Percentiles rank a stretch among this genome's conserved stretches.
These are phyloP conservation scores for Trypanosoma scelopori DNA, from an alignment of 208 protist species.

Conservation along the genomic window DNA sequence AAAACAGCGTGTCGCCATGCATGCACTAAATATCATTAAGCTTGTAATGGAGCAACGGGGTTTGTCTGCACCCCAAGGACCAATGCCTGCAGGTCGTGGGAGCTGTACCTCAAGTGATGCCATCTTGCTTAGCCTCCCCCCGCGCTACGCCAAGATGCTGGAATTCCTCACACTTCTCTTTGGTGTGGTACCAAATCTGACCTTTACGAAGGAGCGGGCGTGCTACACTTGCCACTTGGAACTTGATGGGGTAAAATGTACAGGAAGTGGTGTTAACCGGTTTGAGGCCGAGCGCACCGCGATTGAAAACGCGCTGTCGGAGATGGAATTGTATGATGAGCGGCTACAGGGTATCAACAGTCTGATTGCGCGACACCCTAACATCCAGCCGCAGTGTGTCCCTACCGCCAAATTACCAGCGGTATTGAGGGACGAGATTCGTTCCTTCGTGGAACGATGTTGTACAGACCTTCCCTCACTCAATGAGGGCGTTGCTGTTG, in stretches of 20 bases:
- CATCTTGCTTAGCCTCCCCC: conserved; percentile 40
- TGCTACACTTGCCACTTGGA: conserved; percentile 49
- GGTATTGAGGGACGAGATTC: conserved; percentile 30
- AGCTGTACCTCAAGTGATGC: conserved; percentile 33
- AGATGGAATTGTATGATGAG: conserved; percentile 69
- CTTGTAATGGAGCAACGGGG: conserved; percentile 25
- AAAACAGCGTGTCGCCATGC: conserved; percentile 57
- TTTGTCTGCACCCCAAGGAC: not conserved
- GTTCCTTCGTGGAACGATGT: conserved; percentile 15
- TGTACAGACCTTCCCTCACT: conserved; percentile 7
- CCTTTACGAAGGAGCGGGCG: conserved; percentile 31
- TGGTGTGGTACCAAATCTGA: conserved; percentile 19
- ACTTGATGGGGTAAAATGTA: conserved; percentile 45
- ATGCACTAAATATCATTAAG: conserved; percentile 51
- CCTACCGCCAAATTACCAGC: conserved; percentile 32
- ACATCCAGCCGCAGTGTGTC: conserved; percentile 40
- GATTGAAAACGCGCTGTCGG: conserved; percentile 40
- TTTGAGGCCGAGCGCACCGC: conserved; percentile 76
- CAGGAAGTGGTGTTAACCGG: conserved; percentile 60
- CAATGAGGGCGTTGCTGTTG: not conserved
- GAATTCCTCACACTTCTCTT: conserved; percentile 49
- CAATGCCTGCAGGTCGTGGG: not conserved
- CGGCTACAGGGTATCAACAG: conserved; percentile 49
- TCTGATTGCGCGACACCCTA: conserved; percentile 53
- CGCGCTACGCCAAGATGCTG: conserved; percentile 43